Evolutionary conservation across 805 yeast genomes (phyloP).

Genomic region (Candida montana): DNA sequence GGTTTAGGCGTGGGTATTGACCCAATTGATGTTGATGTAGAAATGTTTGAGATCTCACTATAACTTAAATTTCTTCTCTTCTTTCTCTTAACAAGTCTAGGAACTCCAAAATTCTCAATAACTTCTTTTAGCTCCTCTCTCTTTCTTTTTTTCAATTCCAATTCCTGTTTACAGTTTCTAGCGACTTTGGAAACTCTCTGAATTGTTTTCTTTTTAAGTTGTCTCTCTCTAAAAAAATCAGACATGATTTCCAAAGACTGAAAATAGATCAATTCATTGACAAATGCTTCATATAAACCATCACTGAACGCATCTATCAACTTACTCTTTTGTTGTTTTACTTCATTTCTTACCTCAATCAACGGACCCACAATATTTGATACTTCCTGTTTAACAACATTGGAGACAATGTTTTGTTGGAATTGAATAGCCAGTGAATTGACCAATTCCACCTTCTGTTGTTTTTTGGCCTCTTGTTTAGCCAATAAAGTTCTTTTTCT

Average conservation of each 20-base stretch:
- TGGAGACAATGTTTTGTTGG: slow-evolving; percentile 1
- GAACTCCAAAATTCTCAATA: slow-evolving; percentile 32
- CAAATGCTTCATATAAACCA: slow-evolving; percentile 55
- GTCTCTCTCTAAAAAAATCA: slow-evolving; percentile 28
- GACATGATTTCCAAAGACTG: slow-evolving; percentile 42
- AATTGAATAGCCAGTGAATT: slow-evolving; percentile 4
- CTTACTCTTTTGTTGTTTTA: slow-evolving; percentile 19
- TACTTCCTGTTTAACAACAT: slow-evolving; percentile 23
- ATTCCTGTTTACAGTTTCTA: slow-evolving; percentile 16
- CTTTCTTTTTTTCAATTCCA: slow-evolving; percentile 31
- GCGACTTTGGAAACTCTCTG: slow-evolving; percentile 29
- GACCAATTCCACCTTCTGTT: slow-evolving; percentile 10
- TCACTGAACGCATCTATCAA: slow-evolving; percentile 36
- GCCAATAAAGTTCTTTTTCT: slow-evolving; percentile 14
- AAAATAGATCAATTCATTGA: slow-evolving; percentile 50
- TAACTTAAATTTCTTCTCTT: slow-evolving; percentile 6
- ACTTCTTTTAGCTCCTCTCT: slow-evolving; percentile 34
- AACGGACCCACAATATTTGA: slow-evolving; percentile 8
- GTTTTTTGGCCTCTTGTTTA: slow-evolving; percentile 16
- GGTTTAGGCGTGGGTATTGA: slow-evolving; percentile 7
- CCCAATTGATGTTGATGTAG: slow-evolving; percentile 6
- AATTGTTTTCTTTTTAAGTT: slow-evolving; percentile 30
- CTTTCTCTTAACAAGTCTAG: slow-evolving; percentile 21
- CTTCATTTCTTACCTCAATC: slow-evolving; percentile 11
- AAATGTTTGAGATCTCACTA: slow-evolving; percentile 4